Base-by-base conservation (phyloP, 1,284 basidiomycete genomes). In the Baeospora myosura region DNA sequence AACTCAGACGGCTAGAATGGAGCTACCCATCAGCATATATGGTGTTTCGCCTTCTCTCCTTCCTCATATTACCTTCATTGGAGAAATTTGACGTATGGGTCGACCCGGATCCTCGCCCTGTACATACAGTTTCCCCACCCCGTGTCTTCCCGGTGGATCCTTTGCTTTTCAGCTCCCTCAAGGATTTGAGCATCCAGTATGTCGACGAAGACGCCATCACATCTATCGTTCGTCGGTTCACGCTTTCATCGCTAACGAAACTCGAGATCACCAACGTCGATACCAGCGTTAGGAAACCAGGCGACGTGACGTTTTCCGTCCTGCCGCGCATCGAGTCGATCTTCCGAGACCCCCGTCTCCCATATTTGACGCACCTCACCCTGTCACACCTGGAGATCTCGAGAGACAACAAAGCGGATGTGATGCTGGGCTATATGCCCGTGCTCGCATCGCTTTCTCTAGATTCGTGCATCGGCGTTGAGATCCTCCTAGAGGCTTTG, bases 321-420 rank as follows among this genome's bases (percentile, higher is more conserved):
- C 52, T 64, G 16, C 64, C 63, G 5, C 56, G 61, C 25, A 49
- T 60, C 18, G 69, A 70, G 38, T 57, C 55, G 25, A 58, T 70
- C 40, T 68, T 69, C 47, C 58, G 64, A 34, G 68, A 71, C 41
- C 68, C 66, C 0, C 68, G 67, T 29, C 51, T 70, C 30, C 58
- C 52, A 2, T 45, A 45, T 38, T 54, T 69, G 12, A 60, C 63
- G 17, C 55, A 64, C 28, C 55, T 69, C 34, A 53, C 54, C 2
- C 48, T 71, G 35, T 56, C 63, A 21, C 52, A 55, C 16, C 63
- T 69, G 43, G 47, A 55, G 20, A 49, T 66, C 11, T 16, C 30
- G 7, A 16, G 36, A 16, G 21, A 4, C 0, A 54, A 54, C 29
- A 51, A 62, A 11, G 56, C 56, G 12, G 50, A 37, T 24, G 48